Conservation (phyloP, 139 green algal species). For the Chlorella vulgaris region DNA sequence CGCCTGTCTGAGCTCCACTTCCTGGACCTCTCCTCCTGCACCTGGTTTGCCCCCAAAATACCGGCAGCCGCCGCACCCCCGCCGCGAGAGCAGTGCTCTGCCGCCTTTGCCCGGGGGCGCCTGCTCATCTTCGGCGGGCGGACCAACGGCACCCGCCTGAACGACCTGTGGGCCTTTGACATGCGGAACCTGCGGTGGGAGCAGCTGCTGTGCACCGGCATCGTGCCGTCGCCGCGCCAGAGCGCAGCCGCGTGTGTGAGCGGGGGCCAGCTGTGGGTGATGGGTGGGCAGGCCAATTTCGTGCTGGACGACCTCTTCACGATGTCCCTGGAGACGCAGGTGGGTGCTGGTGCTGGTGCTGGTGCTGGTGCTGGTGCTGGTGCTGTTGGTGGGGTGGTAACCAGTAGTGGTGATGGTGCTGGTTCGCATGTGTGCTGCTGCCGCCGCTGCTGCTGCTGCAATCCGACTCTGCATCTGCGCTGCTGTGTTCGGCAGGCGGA, state of each 20-base stretch:
- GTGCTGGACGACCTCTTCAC: conserved; percentile 77
- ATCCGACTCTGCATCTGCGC: too few species aligned
- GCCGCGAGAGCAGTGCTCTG: conserved; percentile 61
- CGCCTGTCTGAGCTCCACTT: conserved; percentile 85
- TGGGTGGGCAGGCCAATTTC: conserved; percentile 86
- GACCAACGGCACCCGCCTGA: conserved; percentile 17
- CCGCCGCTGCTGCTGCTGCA: too few species aligned
- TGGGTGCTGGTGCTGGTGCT: background rate
- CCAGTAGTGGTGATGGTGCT: too few species aligned
- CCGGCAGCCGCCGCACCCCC: conserved; percentile 52
- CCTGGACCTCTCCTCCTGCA: conserved; percentile 74
- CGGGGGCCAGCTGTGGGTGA: conserved; percentile 61
- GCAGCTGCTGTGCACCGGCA: conserved; percentile 42
- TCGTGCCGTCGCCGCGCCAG: conserved; percentile 78
- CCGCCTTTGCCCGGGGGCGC: conserved; percentile 60
- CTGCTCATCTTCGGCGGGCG: conserved; percentile 79
- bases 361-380: background rate
- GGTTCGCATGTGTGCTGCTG: too few species aligned
- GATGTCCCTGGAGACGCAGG: background rate
- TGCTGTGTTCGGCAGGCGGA: too few species aligned
- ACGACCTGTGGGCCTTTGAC: conserved; percentile 13
- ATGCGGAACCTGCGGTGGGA: background rate
- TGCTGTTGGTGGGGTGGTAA: too few species aligned
- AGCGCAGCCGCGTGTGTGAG: conserved; percentile 37
- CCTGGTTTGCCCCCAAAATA: conserved; percentile 45